Conservation (phyloP, 2,329 filamentous ascomycete genomes). For the Diaporthe sp. region DNA sequence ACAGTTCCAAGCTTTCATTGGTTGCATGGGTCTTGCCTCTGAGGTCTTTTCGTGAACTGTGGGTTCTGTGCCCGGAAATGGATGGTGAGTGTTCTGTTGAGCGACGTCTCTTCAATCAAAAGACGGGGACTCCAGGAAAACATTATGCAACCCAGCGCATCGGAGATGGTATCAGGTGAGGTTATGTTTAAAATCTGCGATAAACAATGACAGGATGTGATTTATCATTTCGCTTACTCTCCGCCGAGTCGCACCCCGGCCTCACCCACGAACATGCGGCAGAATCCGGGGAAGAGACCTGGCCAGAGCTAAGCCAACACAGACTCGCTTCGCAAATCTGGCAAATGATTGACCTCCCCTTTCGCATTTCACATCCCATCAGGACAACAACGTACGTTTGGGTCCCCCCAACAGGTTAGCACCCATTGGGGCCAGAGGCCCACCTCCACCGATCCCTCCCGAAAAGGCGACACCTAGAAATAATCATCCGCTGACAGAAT, state of each 20-base stretch:
- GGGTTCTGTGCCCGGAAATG: not conserved
- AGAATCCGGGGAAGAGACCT: slow-evolving; percentile 28
- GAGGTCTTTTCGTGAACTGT: not conserved
- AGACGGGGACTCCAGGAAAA: not conserved
- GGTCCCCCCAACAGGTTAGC: slow-evolving; percentile 21
- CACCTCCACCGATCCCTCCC: slow-evolving; percentile 19
- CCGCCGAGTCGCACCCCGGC: slow-evolving; percentile 3
- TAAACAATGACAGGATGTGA: not conserved
- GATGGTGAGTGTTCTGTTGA: no score
- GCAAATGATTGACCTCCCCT: slow-evolving; percentile 26
- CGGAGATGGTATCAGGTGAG: not conserved
- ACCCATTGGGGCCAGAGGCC: not conserved
- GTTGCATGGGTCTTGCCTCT: not conserved
- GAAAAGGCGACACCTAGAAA: slow-evolving; percentile 17
- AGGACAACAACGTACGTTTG: slow-evolving; percentile 33
- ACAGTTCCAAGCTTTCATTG: not conserved
- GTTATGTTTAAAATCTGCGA: not conserved
- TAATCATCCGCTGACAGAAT: slow-evolving; percentile 35
- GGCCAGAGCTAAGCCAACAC: slow-evolving; percentile 4
- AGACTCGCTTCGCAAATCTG: not conserved
- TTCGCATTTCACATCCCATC: not conserved
- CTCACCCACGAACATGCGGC: not conserved
- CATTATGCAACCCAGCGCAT: not conserved
- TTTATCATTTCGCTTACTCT: not conserved
- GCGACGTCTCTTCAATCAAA: not conserved